Percentiles rank a stretch among this genome's conserved stretches.
phyloP scores from a whole-genome alignment of 129 eudicot genomes.

The Helianthus tuberosus region DNA sequence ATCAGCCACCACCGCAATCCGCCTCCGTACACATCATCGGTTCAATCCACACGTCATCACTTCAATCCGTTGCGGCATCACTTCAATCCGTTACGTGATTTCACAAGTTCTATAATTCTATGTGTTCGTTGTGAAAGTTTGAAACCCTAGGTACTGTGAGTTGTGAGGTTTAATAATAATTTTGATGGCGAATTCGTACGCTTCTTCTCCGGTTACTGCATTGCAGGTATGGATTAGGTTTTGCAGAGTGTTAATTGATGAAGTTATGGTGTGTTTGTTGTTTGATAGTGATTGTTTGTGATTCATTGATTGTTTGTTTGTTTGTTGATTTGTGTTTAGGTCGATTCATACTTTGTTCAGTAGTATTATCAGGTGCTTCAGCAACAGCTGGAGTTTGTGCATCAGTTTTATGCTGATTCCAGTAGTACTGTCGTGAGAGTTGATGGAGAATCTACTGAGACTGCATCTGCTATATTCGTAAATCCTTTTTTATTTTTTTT shows the following conservation, averaged over 20 bases:
- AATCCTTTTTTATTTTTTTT: background rate
- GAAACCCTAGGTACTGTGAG: background rate
- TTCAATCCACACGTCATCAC: too few relatives aligned
- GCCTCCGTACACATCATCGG: slow-evolving; percentile 11
- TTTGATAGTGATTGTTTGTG: background rate
- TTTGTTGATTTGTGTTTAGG: slow-evolving; percentile 48
- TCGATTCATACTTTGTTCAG: slow-evolving; percentile 86
- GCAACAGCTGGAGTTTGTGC: slow-evolving; percentile 68
- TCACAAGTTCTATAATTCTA: background rate
- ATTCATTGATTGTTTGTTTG: too few relatives aligned
- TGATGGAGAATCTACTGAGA: slow-evolving; percentile 60
- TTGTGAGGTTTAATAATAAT: slow-evolving; percentile 14
- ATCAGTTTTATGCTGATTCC: slow-evolving; percentile 70
- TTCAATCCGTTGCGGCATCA: too few relatives aligned
- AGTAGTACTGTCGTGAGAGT: slow-evolving; percentile 74
- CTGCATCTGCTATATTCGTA: slow-evolving; percentile 70
- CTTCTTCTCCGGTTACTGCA: slow-evolving; percentile 62
- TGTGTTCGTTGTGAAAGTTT: slow-evolving; percentile 19
- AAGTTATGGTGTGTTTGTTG: background rate
- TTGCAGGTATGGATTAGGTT: slow-evolving; percentile 49
- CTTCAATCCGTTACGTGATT: background rate
- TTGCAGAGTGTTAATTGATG: too few relatives aligned
- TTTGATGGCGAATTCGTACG: slow-evolving; percentile 72
- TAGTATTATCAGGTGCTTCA: slow-evolving; percentile 75
- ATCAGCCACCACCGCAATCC: slow-evolving; percentile 31